phyloP scores from a whole-genome alignment of 169 alveolate species.

The Theileria luwenshuni region DNA sequence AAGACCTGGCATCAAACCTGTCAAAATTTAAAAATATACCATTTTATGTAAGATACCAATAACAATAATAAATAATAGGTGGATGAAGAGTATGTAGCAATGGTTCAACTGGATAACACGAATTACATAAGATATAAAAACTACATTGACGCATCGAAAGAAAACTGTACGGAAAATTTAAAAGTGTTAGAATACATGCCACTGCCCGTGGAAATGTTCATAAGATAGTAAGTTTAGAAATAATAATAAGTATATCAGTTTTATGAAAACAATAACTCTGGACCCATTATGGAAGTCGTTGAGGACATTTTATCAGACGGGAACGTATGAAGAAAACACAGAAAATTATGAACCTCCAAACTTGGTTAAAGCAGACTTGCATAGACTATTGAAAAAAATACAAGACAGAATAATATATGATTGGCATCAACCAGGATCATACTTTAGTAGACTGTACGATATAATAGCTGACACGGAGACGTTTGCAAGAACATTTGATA shows the following conservation, averaged over 20 bases:
- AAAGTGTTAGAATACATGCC: conserved; percentile 73
- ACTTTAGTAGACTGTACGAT: conserved; percentile 61
- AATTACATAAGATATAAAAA: conserved; percentile 75
- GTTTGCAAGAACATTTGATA: conserved; percentile 60
- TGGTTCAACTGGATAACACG: conserved; percentile 70
- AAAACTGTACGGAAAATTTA: conserved; percentile 72
- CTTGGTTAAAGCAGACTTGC: conserved; percentile 29
- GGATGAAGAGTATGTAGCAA: conserved; percentile 75
- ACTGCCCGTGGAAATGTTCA: conserved; percentile 73
- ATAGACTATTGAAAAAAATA: conserved; percentile 35
- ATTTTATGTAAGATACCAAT: conserved; percentile 52
- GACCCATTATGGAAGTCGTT: conserved; percentile 52
- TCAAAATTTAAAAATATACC: conserved; percentile 75
- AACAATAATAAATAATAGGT: conserved; percentile 13
- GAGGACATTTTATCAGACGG: conserved; percentile 21
- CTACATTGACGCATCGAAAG: conserved; percentile 70
- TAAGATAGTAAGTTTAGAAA: conserved; percentile 60
- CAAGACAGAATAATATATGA: conserved; percentile 64
- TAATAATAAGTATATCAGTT: neutral
- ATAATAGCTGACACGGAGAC: conserved; percentile 66
- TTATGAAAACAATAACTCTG: conserved; percentile 35
- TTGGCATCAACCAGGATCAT: conserved; percentile 77
- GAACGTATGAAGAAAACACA: conserved; percentile 23
- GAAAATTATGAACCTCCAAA: conserved; percentile 42
- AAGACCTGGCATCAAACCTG: conserved; percentile 60